Percentiles rank a stretch among this genome's conserved stretches.
These are phyloP conservation scores for Poteriospumella lacustris DNA, from an alignment of 108 stramenopile species.

Conservation along the genomic window DNA sequence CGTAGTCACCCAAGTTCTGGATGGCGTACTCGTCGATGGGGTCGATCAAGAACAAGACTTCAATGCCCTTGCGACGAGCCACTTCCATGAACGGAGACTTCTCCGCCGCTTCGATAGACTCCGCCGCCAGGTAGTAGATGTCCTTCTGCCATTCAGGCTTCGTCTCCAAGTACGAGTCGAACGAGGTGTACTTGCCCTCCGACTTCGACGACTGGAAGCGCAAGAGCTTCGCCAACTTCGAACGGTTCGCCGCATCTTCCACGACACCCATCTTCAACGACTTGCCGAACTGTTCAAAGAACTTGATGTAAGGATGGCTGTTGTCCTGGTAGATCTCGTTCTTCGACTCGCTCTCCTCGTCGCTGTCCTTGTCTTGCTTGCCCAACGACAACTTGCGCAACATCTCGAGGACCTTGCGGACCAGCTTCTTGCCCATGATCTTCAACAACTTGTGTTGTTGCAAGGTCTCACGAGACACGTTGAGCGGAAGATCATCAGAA, in stretches of 20 bases:
- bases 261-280: slow-evolving; percentile 93
- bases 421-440: slow-evolving; percentile 99
- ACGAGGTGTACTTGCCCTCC: slow-evolving; percentile 57
- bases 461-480: slow-evolving; percentile 97
- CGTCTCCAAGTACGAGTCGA: slow-evolving; percentile 80
- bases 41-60: slow-evolving; percentile 87
- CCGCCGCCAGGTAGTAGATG: slow-evolving; percentile 90
- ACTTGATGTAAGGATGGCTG: slow-evolving; percentile 71
- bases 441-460: slow-evolving; percentile 85
- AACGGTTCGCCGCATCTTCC: slow-evolving; percentile 87
- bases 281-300: slow-evolving; percentile 88
- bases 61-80: slow-evolving; percentile 79
- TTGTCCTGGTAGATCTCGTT: slow-evolving; percentile 51
- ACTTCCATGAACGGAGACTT: slow-evolving; percentile 86
- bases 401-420: slow-evolving; percentile 93
- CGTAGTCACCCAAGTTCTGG: slow-evolving; percentile 1
- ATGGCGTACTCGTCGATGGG: slow-evolving; percentile 79
- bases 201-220: slow-evolving; percentile 77
- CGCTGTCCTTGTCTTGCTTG: slow-evolving; percentile 22
- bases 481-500: slow-evolving; percentile 98
- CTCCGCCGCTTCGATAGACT: slow-evolving; percentile 65
- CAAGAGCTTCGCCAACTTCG: slow-evolving; percentile 82
- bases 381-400: slow-evolving; percentile 71
- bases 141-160: slow-evolving; percentile 98
- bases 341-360: slow-evolving; percentile 35